phyloP scores from a whole-genome alignment of 208 protist genomes.

The Wallacemonas sp. region DNA sequence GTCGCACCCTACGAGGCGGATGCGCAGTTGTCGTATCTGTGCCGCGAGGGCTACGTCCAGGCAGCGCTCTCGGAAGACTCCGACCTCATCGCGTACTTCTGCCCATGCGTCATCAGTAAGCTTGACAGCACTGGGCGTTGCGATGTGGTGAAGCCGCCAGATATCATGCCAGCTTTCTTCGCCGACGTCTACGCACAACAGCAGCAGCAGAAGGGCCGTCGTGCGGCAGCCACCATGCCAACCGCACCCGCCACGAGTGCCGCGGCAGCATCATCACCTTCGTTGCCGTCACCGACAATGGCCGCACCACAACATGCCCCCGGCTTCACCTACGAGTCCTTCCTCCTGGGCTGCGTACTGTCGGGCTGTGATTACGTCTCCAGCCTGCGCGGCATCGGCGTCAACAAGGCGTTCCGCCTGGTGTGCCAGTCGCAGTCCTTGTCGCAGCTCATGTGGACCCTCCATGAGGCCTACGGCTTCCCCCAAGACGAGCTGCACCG shows the following conservation, averaged over 20 bases:
- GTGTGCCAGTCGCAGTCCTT: constrained; percentile 52
- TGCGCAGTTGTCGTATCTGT: constrained; percentile 97
- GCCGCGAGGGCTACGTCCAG: constrained; percentile 81
- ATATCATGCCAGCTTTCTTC: constrained; percentile 46
- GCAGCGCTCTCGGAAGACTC: constrained; percentile 98
- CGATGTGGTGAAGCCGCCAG: constrained; percentile 41
- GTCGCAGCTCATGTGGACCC: constrained; percentile 38
- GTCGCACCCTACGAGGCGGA: constrained; percentile 99
- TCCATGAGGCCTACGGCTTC: constrained; percentile 59
- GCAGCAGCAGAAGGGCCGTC: background rate
- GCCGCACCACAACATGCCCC: background rate
- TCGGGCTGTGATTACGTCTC: constrained; percentile 98
- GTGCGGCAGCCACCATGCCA: background rate
- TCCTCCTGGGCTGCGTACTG: constrained; percentile 95
- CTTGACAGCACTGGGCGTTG: constrained; percentile 59
- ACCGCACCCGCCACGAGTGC: constrained; percentile 12
- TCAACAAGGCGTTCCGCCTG: constrained; percentile 93
- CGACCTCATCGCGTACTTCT: constrained; percentile 97
- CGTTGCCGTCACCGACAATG: background rate
- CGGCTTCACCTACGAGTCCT: constrained; percentile 78
- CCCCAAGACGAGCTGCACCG: constrained; percentile 49
- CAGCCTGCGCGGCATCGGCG: constrained; percentile 89
- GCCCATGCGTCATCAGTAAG: constrained; percentile 79
- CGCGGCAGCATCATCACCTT: constrained; percentile 8
- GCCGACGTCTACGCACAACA: background rate